Base-by-base conservation (phyloP, 2,329 filamentous ascomycete species). In the Tothia fuscella region DNA sequence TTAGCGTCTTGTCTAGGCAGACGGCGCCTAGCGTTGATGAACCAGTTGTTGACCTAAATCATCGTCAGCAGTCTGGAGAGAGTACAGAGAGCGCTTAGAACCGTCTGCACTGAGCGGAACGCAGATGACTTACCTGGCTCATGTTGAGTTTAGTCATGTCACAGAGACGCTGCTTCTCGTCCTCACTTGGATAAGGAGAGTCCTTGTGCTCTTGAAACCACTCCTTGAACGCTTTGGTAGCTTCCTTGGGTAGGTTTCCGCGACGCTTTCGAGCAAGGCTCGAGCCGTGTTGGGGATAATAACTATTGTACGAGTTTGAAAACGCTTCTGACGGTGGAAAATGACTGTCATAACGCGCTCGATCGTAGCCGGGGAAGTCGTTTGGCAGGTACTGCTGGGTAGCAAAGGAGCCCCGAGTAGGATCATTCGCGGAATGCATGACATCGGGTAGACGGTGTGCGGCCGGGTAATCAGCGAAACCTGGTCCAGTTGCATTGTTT, bases 191-290 rank as follows among this genome's bases (percentile, higher is more conserved):
- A 55, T 91, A 91, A 0, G 84, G 84, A 56, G 88, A 83, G 46
- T 78, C 69, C 6, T 87, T 61, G 58, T 91, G 82, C n/a, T 71
- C 70, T 39, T 78, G 62, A 49, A 93, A 88, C 87, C 87, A 94
- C 0, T 74, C 67, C 41, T 82, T 76, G 30, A 94, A 67, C 49
- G 83, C 79, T 55, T 88, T 82, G 0, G 86, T 94, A 0, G 85
- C 84, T 42, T 87, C 82, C 56, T 93, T 93, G n/a, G 87, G 87
- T 3, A 94, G 68, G 54, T 94, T 94, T 1, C 87, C 87, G 29
- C 87, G 72, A 33, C 42, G 30, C 20, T 44, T 44, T n/a, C 42
- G 20, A 16, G 36, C 17, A 6, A 17, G 9, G 16, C 21, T 35
- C 9, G 12, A 13, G 9, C 9, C 6, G 6, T 22, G 12, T 9